Conservation (phyloP, 2,329 filamentous ascomycete genomes). For the Graphilbum ipis-grandicollis region DNA sequence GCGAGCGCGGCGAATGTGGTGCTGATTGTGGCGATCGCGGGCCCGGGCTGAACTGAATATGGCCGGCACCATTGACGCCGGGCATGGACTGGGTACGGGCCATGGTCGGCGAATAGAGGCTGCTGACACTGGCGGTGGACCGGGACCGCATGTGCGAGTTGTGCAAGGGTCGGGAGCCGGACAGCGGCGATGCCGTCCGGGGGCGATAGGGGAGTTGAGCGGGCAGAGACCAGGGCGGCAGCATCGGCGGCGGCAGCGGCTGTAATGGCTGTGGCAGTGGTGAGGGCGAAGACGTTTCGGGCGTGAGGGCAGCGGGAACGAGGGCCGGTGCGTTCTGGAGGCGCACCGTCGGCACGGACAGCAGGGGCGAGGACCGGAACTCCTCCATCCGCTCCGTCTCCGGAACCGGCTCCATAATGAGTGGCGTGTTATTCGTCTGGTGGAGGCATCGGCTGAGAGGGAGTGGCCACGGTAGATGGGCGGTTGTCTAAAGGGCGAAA, state of each 20-base stretch:
- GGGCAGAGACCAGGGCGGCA: slow-evolving; percentile 22
- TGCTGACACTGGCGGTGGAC: slow-evolving; percentile 34
- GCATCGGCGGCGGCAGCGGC: background rate
- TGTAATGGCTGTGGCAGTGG: slow-evolving; percentile 25
- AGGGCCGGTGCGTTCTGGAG: slow-evolving; percentile 20
- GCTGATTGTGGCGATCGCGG: too few species aligned
- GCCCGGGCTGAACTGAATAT: slow-evolving; percentile 36
- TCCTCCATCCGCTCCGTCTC: slow-evolving; percentile 53
- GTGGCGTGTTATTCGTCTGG: too few species aligned
- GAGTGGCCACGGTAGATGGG: too few species aligned
- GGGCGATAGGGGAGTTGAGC: slow-evolving; percentile 39
- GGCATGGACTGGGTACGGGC: slow-evolving; percentile 48
- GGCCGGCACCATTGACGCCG: slow-evolving; percentile 40
- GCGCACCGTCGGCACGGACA: slow-evolving; percentile 34
- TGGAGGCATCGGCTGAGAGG: too few species aligned
- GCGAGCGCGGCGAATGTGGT: too few species aligned
- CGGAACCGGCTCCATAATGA: slow-evolving; percentile 47
- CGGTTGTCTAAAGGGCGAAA: too few species aligned
- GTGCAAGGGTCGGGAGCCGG: slow-evolving; percentile 40
- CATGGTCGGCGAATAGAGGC: slow-evolving; percentile 25
- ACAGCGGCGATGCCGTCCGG: slow-evolving; percentile 43
- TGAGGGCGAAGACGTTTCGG: slow-evolving; percentile 40
- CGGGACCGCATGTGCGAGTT: slow-evolving; percentile 38
- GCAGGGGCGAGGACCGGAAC: slow-evolving; percentile 40
- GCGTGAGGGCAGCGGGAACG: slow-evolving; percentile 20